Percentiles rank a stretch among this genome's conserved stretches.
These are phyloP conservation scores for Pseudoscleropodium purum DNA, from an alignment of 225 moss, liverwort and hornwort genomes.

Conservation along the genomic window DNA sequence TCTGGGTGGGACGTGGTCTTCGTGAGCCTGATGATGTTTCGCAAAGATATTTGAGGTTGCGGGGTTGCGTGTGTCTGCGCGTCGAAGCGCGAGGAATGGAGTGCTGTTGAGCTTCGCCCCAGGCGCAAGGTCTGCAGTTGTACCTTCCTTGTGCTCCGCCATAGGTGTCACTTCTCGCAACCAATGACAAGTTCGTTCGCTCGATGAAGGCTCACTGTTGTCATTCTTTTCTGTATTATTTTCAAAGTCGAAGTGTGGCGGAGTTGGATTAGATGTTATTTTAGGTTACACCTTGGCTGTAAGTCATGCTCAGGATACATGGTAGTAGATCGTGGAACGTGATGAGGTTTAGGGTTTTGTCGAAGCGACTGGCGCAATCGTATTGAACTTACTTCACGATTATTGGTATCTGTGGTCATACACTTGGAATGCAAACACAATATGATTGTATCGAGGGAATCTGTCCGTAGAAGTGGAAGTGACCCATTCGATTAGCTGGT, in stretches of 20 bases:
- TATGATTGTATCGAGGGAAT: not conserved
- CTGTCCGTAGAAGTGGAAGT: not conserved
- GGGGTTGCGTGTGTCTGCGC: not conserved
- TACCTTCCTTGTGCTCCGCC: slow-evolving; percentile 16
- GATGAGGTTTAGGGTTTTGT: not conserved
- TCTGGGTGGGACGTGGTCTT: not conserved
- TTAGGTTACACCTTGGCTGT: not conserved
- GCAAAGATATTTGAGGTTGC: slow-evolving; percentile 45
- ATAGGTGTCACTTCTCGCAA: not conserved
- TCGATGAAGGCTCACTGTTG: slow-evolving; percentile 38
- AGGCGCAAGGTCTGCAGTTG: not conserved
- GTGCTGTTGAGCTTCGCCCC: not conserved
- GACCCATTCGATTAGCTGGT: not conserved
- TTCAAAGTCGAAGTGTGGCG: not conserved
- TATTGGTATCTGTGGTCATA: too few species aligned
- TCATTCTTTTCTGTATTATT: not conserved
- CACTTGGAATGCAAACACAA: not conserved
- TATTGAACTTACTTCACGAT: not conserved
- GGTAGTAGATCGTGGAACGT: not conserved
- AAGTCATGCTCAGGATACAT: not conserved
- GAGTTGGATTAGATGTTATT: too few species aligned
- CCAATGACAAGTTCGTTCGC: slow-evolving; percentile 35
- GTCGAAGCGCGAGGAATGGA: slow-evolving; percentile 24
- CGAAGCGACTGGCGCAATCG: not conserved
- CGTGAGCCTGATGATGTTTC: slow-evolving; percentile 37